phyloP scores from a whole-genome alignment of 345 rosid species.

The Populus tremula region DNA sequence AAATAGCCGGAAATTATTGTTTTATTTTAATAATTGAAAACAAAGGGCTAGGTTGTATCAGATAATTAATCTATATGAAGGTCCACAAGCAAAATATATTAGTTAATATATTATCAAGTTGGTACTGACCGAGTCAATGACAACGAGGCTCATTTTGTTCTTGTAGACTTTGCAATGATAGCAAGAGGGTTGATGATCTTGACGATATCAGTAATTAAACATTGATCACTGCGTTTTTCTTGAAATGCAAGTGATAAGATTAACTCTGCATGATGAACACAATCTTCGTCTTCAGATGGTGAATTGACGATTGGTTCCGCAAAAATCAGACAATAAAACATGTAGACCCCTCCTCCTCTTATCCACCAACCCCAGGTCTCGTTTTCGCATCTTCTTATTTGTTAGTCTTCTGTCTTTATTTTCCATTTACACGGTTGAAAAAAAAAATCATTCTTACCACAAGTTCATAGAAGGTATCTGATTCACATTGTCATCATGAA shows the following conservation, averaged over 20 bases:
- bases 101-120: background rate
- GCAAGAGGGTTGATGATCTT: background rate
- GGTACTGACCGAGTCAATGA: conserved; percentile 8
- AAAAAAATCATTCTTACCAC: background rate
- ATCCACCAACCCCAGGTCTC: conserved; percentile 1
- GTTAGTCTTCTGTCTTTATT: background rate
- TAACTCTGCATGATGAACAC: conserved; percentile 8
- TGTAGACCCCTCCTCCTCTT: conserved; percentile 32
- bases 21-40: background rate
- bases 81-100: conserved; percentile 1
- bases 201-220: background rate
- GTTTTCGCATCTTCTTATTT: background rate
- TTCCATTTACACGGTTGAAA: conserved; percentile 9
- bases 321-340: conserved; percentile 32
- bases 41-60: background rate
- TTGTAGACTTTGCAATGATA: background rate
- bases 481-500: conserved; percentile 1
- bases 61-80: background rate
- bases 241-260: conserved; percentile 33
- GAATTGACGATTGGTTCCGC: conserved; percentile 35
- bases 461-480: background rate
- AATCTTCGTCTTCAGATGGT: conserved; percentile 8
- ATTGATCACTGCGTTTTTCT: conserved; percentile 16
- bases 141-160: background rate
- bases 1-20: too few species aligned